Conservation (phyloP, 805 yeast genomes). For the Pichia nakasei region DNA sequence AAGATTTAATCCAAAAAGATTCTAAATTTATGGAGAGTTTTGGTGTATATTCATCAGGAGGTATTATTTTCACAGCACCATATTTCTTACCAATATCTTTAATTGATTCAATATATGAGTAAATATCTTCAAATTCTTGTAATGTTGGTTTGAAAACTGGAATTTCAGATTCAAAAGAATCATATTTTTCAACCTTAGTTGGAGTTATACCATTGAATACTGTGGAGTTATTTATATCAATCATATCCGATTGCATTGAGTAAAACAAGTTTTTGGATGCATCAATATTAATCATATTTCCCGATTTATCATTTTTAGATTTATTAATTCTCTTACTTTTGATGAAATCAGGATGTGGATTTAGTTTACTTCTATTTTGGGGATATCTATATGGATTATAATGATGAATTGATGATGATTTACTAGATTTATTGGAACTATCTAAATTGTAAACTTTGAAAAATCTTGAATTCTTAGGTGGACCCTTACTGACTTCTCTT, state of each 20-base stretch:
- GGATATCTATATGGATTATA: slow-evolving; percentile 40
- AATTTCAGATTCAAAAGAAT: slow-evolving; percentile 14
- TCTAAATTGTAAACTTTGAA: slow-evolving; percentile 16
- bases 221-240: background rate
- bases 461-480: slow-evolving; percentile 24
- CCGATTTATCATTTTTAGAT: background rate
- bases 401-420: slow-evolving; percentile 21
- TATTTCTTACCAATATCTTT: slow-evolving; percentile 42
- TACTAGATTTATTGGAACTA: background rate
- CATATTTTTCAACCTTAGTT: background rate
- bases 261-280: background rate
- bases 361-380: slow-evolving; percentile 35
- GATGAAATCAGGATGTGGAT: slow-evolving; percentile 33
- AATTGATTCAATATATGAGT: slow-evolving; percentile 49
- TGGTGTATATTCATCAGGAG: slow-evolving; percentile 34
- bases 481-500: slow-evolving; percentile 12
- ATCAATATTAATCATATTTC: background rate
- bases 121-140: slow-evolving; percentile 56
- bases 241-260: background rate
- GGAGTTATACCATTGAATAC: background rate
- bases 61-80: slow-evolving; percentile 71
- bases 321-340: slow-evolving; percentile 10
- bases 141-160: slow-evolving; percentile 53
- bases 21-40: slow-evolving; percentile 34
- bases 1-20: slow-evolving; percentile 42